Evolutionary conservation across 148 eudicot genomes (phyloP), one percentile per base, ranked within the genome.

Genomic region (Vaccinium vitisidaea): DNA sequence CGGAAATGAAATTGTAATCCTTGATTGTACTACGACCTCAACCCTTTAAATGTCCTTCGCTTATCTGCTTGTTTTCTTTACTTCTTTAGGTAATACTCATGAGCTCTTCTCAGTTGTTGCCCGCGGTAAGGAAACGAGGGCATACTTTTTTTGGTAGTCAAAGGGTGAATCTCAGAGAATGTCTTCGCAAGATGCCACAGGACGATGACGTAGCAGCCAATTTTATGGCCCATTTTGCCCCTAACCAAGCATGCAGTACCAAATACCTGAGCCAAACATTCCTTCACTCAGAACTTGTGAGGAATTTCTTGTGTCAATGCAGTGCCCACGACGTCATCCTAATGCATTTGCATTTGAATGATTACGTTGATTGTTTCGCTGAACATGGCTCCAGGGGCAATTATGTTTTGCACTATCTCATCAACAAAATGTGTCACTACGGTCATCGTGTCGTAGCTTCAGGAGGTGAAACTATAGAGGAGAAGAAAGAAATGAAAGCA

Each of bases 91-190:
- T 52, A 77, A 50, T 77, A 77, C 39, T 77, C 19, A n/a, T 77
- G 80, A 49, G 80, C 80, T 77, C 80, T 77, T 77, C 39, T 52
- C 58, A 77, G 58, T 52, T 77, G 59, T 50, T 75, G 79, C 6
- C 27, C 6, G 13, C 23, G 11, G 13, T 46, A 8, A 46, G 1
- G 15, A 46, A 75, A 75, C 3, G n/a, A 75, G 79, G 12, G 55
- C 55, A 10, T 46, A 73, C 53, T 75, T 21, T 27, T 75, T 21
- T 13, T 19, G 15, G 79, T 39, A 5, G 25, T 46, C 53, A 6
- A 18, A 48, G 30, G 55, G 27, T 48, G n/a, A 75, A 2, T 7
- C 9, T 75, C 8, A 16, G 30, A 10, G 25, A 69, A 69, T 5
- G 8, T 13, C 74, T 69, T 69, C 18, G 4, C 7, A 13, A 69